Percentiles rank a stretch among this genome's conserved stretches.
Evolutionary conservation across 495 filamentous ascomycete genomes (phyloP).

Genomic region (Viridothelium virens): DNA sequence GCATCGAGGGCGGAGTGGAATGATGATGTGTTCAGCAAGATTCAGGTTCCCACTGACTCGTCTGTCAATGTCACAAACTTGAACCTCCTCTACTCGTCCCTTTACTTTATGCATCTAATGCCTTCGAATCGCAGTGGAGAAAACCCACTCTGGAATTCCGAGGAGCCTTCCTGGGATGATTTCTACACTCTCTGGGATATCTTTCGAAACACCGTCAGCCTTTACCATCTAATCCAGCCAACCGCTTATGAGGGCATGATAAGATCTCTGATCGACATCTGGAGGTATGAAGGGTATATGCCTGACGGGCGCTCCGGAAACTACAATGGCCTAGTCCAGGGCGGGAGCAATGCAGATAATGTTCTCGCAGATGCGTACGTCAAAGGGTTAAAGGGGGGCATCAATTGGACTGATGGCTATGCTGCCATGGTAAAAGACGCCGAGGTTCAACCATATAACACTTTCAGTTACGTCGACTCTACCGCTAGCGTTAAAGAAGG

Average conservation of each 20-base stretch:
- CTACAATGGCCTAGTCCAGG: constrained; percentile 35
- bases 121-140: constrained; percentile 32
- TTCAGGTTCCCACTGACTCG: constrained; percentile 24
- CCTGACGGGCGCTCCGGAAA: constrained; percentile 33
- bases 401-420: constrained; percentile 37
- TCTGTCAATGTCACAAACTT: constrained; percentile 29
- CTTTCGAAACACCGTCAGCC: constrained; percentile 29
- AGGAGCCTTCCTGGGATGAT: constrained; percentile 34
- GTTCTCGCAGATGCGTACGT: constrained; percentile 38
- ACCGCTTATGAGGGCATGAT: constrained; percentile 28
- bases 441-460: constrained; percentile 32
- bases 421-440: constrained; percentile 34
- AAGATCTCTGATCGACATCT: constrained; percentile 33
- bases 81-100: constrained; percentile 29
- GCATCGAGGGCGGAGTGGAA: constrained; percentile 32
- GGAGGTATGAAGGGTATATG: constrained; percentile 31
- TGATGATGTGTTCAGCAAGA: constrained; percentile 33
- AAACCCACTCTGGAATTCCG: constrained; percentile 32
- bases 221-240: constrained; percentile 34
- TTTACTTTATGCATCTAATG: constrained; percentile 35
- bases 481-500: constrained; percentile 30
- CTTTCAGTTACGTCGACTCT: constrained; percentile 19
- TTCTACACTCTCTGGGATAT: constrained; percentile 37
- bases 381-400: constrained; percentile 28
- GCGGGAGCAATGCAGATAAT: constrained; percentile 36